These are phyloP conservation scores for Fusarium praegraminearum DNA, from an alignment of 2,329 filamentous ascomycete species.

Conservation along the genomic window DNA sequence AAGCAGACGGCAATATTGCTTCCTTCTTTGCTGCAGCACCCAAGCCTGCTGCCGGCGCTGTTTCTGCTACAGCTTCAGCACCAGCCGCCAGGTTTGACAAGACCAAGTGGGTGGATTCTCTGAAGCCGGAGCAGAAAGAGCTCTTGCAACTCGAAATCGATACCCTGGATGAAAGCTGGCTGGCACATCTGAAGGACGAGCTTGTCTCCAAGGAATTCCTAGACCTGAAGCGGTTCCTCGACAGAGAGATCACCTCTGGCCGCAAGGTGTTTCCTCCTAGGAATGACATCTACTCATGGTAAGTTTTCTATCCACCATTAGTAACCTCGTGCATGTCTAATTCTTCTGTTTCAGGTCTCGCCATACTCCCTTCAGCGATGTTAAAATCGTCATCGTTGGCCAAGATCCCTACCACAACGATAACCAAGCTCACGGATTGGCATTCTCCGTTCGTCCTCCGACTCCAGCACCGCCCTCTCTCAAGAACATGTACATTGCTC, in stretches of 20 bases:
- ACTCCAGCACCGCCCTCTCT: constrained; percentile 90
- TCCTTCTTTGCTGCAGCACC: constrained; percentile 84
- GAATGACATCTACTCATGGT: constrained; percentile 96
- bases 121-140: constrained; percentile 84
- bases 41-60: constrained; percentile 57
- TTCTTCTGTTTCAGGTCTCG: constrained; percentile 76
- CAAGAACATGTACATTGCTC: constrained; percentile 90
- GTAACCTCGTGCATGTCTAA: constrained; percentile 29
- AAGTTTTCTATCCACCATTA: constrained; percentile 45
- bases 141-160: constrained; percentile 91
- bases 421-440: constrained; percentile 96
- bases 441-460: constrained; percentile 92
- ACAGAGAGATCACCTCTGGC: constrained; percentile 77
- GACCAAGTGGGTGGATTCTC: constrained; percentile 83
- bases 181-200: constrained; percentile 89
- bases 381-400: constrained; percentile 93
- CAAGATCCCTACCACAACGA: constrained; percentile 97
- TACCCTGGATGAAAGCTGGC: constrained; percentile 91
- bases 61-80: constrained; percentile 46
- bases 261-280: constrained; percentile 88
- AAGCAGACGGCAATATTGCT: constrained; percentile 82
- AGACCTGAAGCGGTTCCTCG: constrained; percentile 87
- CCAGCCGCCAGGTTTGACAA: constrained; percentile 79
- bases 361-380: constrained; percentile 86
- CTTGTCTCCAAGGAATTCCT: constrained; percentile 83